Conservation (phyloP, 306 rosid species). For the Vigna hirtella region DNA sequence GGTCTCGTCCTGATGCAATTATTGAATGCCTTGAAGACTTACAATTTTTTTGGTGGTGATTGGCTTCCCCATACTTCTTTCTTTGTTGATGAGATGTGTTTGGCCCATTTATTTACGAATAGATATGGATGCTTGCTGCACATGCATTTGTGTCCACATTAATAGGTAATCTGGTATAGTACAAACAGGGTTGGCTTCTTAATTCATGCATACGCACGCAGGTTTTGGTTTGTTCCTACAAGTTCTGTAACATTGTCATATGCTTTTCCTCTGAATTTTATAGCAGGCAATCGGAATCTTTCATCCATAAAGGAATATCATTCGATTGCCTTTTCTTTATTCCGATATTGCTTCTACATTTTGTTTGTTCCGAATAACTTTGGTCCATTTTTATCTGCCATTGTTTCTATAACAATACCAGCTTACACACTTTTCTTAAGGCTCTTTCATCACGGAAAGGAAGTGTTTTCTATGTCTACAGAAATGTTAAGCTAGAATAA, state of each 20-base stretch:
- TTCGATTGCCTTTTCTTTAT: conserved; percentile 36
- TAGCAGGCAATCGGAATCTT: conserved; percentile 26
- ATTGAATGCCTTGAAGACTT: conserved; percentile 2
- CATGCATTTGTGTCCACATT: not conserved
- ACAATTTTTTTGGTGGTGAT: not conserved
- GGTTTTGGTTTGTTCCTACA: conserved; percentile 35
- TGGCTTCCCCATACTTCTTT: not conserved
- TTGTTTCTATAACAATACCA: not conserved
- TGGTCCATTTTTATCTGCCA: conserved; percentile 31
- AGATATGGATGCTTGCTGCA: not conserved
- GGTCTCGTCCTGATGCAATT: not conserved
- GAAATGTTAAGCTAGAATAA: not conserved
- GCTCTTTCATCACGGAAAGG: too few relatives aligned
- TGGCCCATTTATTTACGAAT: not conserved
- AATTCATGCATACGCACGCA: not conserved
- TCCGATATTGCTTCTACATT: conserved; percentile 27
- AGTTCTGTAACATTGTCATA: conserved; percentile 11
- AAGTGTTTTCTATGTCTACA: too few relatives aligned
- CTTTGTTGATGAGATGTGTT: not conserved
- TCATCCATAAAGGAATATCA: conserved; percentile 31
- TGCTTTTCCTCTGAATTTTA: conserved; percentile 18
- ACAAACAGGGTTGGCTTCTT: not conserved
- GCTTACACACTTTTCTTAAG: too few relatives aligned
- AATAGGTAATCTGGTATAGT: not conserved
- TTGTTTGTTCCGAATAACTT: conserved; percentile 23